These are phyloP conservation scores for Pleurotus ostreatus DNA, from an alignment of 768 basidiomycete genomes.

Conservation along the genomic window DNA sequence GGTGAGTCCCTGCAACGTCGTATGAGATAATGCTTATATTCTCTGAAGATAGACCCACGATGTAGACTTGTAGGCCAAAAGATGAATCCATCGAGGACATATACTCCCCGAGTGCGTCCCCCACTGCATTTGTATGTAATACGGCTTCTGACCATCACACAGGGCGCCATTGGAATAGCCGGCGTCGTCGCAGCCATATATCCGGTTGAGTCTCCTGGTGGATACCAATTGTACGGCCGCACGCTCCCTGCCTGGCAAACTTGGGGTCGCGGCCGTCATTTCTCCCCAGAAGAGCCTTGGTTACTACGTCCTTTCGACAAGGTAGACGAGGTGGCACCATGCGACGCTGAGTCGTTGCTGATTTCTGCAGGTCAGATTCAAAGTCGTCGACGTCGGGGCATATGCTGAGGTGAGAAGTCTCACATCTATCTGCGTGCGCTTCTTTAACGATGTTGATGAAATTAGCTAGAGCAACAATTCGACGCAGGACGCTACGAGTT, in stretches of 20 bases:
- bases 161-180: constrained; percentile 71
- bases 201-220: constrained; percentile 60
- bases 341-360: too few relatives aligned
- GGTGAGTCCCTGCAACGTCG: constrained; percentile 24
- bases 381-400: constrained; percentile 38
- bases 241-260: constrained; percentile 65
- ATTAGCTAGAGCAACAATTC: constrained; percentile 45
- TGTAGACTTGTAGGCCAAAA: constrained; percentile 63
- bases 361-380: constrained; percentile 43
- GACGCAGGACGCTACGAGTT: constrained; percentile 51
- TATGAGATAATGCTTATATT: not conserved
- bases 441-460: not conserved
- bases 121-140: not conserved
- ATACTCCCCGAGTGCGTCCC: constrained; percentile 49
- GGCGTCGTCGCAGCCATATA: constrained; percentile 66
- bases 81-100: constrained; percentile 71
- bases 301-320: constrained; percentile 61
- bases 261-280: constrained; percentile 50
- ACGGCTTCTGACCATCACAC: not conserved
- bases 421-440: not conserved
- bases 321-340: constrained; percentile 24
- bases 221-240: constrained; percentile 61
- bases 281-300: constrained; percentile 49
- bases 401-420: constrained; percentile 40
- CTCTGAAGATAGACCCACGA: constrained; percentile 47